phyloP scores from a whole-genome alignment of 2,329 filamentous ascomycete genomes.

The Xylaria sp. region DNA sequence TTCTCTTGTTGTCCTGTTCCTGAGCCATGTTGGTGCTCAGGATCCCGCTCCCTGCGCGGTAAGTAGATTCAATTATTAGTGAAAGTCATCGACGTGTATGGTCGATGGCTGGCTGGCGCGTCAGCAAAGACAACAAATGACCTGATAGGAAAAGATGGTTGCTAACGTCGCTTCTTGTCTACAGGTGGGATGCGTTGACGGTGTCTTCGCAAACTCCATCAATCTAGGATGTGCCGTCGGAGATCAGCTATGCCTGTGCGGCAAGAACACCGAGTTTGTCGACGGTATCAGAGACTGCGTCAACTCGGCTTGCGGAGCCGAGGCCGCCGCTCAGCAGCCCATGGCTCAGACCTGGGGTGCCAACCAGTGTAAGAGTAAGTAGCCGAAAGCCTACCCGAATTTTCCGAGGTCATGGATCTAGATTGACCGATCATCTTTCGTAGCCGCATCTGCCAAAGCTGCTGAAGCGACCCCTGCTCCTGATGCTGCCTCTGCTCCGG shows the following conservation, averaged over 20 bases:
- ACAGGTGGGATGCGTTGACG: constrained; percentile 34
- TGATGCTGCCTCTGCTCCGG: too few species aligned
- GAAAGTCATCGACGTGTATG: neutral
- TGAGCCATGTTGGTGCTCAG: constrained; percentile 29
- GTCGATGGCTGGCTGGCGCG: too few species aligned
- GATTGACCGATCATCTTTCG: constrained; percentile 3
- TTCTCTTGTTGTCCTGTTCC: constrained; percentile 11
- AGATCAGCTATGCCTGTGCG: constrained; percentile 45
- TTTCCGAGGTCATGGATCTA: neutral
- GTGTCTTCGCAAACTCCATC: constrained; percentile 26
- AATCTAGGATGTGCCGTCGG: constrained; percentile 32
- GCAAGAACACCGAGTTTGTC: constrained; percentile 32
- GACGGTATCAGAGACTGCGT: constrained; percentile 47
- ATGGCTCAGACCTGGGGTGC: constrained; percentile 31
- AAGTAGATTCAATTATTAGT: constrained; percentile 15
- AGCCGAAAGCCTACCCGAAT: neutral
- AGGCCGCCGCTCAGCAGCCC: constrained; percentile 35
- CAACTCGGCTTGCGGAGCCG: constrained; percentile 33
- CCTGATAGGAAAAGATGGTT: neutral
- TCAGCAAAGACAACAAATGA: too few species aligned
- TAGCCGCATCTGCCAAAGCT: constrained; percentile 23
- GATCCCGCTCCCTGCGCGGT: constrained; percentile 28
- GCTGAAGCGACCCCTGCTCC: too few species aligned
- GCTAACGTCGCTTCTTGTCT: constrained; percentile 12
- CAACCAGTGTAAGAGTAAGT: constrained; percentile 37